phyloP scores from a whole-genome alignment of 2,329 filamentous ascomycete species.

The Calycina herbarum region DNA sequence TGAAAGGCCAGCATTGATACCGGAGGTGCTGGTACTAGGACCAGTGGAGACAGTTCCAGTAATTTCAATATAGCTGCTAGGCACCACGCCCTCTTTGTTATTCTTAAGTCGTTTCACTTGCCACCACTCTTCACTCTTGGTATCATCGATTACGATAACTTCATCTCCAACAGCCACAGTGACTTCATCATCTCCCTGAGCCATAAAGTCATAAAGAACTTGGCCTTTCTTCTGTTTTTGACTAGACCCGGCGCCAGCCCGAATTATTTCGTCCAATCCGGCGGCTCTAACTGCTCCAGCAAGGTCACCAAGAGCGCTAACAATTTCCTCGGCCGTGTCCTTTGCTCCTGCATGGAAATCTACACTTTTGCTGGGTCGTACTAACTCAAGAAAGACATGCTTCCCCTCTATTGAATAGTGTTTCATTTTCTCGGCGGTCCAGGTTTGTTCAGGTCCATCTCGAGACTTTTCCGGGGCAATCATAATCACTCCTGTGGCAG shows the following conservation, averaged over 20 bases:
- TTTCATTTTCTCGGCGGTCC: constrained; percentile 92
- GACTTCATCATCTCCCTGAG: constrained; percentile 94
- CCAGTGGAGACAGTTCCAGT: constrained; percentile 59
- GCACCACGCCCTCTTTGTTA: constrained; percentile 92
- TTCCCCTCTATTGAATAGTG: constrained; percentile 98
- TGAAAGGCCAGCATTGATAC: constrained; percentile 61
- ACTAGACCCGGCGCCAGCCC: constrained; percentile 76
- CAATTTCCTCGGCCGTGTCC: constrained; percentile 93
- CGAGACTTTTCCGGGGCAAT: constrained; percentile 82
- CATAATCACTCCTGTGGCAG: constrained; percentile 83
- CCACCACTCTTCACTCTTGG: constrained; percentile 97
- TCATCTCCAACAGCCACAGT: constrained; percentile 89
- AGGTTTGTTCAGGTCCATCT: constrained; percentile 85
- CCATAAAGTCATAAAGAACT: constrained; percentile 93
- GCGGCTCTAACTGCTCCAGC: constrained; percentile 83
- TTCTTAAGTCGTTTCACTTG: constrained; percentile 88
- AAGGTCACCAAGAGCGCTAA: constrained; percentile 82
- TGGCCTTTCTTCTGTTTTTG: constrained; percentile 75
- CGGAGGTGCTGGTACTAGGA: constrained; percentile 47
- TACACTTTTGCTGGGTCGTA: constrained; percentile 88
- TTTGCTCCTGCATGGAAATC: constrained; percentile 98
- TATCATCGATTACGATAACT: constrained; percentile 84
- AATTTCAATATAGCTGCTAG: constrained; percentile 92
- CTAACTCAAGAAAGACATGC: constrained; percentile 92
- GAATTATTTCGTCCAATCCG: constrained; percentile 79